These are phyloP conservation scores for Trichocladium antarcticum DNA, from an alignment of 495 filamentous ascomycete genomes.

Conservation along the genomic window DNA sequence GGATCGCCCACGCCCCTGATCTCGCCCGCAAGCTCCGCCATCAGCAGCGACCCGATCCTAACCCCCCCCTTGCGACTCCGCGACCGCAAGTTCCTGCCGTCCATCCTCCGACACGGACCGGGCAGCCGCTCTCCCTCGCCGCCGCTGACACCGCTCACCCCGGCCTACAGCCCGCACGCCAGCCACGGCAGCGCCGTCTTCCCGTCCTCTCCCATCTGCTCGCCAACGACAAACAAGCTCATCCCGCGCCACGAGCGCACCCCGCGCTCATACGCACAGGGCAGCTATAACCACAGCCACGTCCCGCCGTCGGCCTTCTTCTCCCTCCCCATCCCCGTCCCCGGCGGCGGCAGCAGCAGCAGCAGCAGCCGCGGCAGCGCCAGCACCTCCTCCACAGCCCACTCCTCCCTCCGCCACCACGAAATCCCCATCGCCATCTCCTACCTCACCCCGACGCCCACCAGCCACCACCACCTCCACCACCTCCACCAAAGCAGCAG, in stretches of 20 bases:
- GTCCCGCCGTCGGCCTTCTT: not conserved
- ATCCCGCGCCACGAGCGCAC: conserved; percentile 22
- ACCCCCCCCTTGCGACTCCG: conserved; percentile 36
- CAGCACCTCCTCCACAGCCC: conserved; percentile 7
- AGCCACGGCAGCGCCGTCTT: conserved; percentile 9
- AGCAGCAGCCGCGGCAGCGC: conserved; percentile 1
- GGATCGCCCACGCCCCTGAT: conserved; percentile 33
- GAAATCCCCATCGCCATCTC: too few relatives aligned
- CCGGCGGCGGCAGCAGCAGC: not conserved
- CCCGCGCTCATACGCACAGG: not conserved
- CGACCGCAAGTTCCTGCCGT: conserved; percentile 32
- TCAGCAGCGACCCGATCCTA: conserved; percentile 17
- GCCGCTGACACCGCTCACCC: conserved; percentile 21
- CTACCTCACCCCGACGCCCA: not conserved
- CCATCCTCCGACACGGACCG: conserved; percentile 25
- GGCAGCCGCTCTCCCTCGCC: conserved; percentile 22
- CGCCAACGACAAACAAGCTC: conserved; percentile 26
- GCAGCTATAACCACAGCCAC: not conserved
- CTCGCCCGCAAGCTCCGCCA: conserved; percentile 23
- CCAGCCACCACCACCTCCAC: not conserved
- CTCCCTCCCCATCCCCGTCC: not conserved
- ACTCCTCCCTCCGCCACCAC: conserved; percentile 2
- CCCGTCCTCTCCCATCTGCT: conserved; percentile 20
- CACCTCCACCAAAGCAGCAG: not conserved
- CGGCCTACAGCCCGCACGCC: conserved; percentile 17